A percentile compares a stretch with the other conserved stretches of the same genome.
phyloP scores from a whole-genome alignment of 305 asterid genomes.

The Fraxinus platypoda region DNA sequence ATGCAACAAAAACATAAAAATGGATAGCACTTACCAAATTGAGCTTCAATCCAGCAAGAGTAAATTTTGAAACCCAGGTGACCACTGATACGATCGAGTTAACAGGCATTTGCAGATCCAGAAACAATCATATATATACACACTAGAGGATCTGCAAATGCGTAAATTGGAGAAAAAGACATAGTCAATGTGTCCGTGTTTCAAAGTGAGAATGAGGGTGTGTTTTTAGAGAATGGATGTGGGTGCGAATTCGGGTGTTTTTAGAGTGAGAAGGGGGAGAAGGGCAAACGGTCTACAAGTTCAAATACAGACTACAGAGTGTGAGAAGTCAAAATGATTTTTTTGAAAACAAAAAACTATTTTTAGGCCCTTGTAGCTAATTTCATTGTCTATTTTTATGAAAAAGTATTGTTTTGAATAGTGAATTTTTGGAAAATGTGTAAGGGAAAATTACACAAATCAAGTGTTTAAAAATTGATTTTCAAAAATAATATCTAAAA shows the following conservation, averaged over 20 bases:
- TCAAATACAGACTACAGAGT: background rate
- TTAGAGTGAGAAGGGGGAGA: background rate
- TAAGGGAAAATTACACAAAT: too few species aligned
- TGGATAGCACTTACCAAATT: background rate
- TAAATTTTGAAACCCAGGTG: constrained; percentile 12
- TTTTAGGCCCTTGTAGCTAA: background rate
- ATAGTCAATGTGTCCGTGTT: background rate
- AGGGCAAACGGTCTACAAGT: background rate
- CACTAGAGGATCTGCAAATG: background rate
- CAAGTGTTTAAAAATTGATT: too few species aligned
- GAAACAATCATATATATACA: background rate
- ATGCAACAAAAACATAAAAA: background rate
- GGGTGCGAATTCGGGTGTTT: background rate
- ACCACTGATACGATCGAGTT: constrained; percentile 31
- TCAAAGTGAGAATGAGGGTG: background rate
- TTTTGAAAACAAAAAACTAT: too few species aligned
- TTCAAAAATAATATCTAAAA: too few species aligned
- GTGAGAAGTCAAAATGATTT: background rate
- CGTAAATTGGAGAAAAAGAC: background rate
- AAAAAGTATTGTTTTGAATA: too few species aligned
- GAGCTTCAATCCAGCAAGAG: constrained; percentile 23
- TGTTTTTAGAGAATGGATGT: background rate
- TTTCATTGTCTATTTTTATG: background rate
- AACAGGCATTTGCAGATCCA: constrained; percentile 47
- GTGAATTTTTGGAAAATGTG: too few species aligned